Base-by-base conservation (phyloP, 768 basidiomycete species). In the Psilocybe sp. region DNA sequence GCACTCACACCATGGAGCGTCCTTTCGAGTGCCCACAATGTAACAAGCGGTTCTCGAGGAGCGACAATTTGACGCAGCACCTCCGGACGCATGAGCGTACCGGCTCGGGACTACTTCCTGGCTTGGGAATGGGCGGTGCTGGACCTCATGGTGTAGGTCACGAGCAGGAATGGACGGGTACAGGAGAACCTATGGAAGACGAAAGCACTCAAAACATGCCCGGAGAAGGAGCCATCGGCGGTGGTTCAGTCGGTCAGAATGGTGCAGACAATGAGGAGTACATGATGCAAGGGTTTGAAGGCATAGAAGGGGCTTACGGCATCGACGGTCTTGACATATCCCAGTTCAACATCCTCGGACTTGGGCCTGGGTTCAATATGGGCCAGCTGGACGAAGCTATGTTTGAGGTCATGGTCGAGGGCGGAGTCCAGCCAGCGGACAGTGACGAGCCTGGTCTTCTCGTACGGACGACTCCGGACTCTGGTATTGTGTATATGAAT, bases 51-150 rank as follows among this genome's bases (percentile, higher is more conserved):
- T 97, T 97, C 68, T 90, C 89, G 56, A 75, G 92, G 61, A 86
- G 85, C 62, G 95, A 96, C 64, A 95, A 95, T 60, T 77, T 98
- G 36, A 82, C 79, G 16, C 92, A 96, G 66, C 95, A 98, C 64
- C 62, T 85, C 51, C 80, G 90, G 53, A 92, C 91, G 42, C 94
- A 96, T 68, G 75, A 77, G 48, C 71, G 78, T 39, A 72, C 68
- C 12, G 70, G 61, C 13, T 53, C 57, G 9, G 54, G 56, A 6
- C 32, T 55, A 11, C 10, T 39, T 2, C 31, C 51, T 49, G 53
- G 52, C 7, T n/a, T 49, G 40, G 68, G 61, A 49, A 63, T 51
- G 47, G 60, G 68, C 2, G 42, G 23, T 7, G 3, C n/a, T 43
- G 32, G 33, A 16, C 52, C 47, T 5, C 28, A 47, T n/a, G 45